Conservation (phyloP, 2,329 filamentous ascomycete species). For the Sporothrix dimorphospora region DNA sequence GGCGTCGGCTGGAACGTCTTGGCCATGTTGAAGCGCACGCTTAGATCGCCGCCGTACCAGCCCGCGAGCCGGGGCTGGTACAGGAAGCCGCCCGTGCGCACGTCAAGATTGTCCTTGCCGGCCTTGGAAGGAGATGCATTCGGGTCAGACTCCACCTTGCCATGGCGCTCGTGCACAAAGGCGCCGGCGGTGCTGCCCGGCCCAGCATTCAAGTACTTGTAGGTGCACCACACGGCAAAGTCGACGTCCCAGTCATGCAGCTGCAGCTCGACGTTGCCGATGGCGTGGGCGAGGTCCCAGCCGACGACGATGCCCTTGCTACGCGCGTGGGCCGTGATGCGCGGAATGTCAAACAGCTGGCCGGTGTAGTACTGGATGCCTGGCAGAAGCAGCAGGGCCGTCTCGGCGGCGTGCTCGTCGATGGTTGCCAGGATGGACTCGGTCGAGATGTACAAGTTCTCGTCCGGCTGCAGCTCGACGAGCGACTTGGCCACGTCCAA, state of each 20-base stretch:
- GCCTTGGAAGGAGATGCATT: neutral
- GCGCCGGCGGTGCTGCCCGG: constrained; percentile 79
- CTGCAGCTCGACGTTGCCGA: constrained; percentile 76
- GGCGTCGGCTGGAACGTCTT: constrained; percentile 76
- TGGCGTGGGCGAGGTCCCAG: constrained; percentile 67
- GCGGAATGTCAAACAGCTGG: constrained; percentile 80
- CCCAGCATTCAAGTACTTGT: constrained; percentile 90
- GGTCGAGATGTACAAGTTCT: constrained; percentile 66
- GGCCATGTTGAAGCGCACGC: constrained; percentile 78
- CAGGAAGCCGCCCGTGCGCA: constrained; percentile 35
- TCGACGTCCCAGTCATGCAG: constrained; percentile 91
- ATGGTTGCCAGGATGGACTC: constrained; percentile 73
- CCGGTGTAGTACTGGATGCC: constrained; percentile 93
- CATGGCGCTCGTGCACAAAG: constrained; percentile 79
- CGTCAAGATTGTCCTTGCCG: constrained; percentile 40
- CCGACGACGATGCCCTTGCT: constrained; percentile 57
- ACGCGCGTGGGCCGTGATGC: constrained; percentile 76
- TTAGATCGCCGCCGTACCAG: constrained; percentile 86
- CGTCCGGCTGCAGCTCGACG: constrained; percentile 70
- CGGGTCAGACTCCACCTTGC: constrained; percentile 49
- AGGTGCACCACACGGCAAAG: constrained; percentile 91
- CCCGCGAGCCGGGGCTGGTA: constrained; percentile 73
- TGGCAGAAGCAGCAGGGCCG: constrained; percentile 78
- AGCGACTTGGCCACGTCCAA: constrained; percentile 69
- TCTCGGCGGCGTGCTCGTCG: constrained; percentile 70